Percentiles rank a stretch among this genome's conserved stretches.
Conservation (phyloP, 106 monocot genomes). For the Ottelia alismoides region DNA sequence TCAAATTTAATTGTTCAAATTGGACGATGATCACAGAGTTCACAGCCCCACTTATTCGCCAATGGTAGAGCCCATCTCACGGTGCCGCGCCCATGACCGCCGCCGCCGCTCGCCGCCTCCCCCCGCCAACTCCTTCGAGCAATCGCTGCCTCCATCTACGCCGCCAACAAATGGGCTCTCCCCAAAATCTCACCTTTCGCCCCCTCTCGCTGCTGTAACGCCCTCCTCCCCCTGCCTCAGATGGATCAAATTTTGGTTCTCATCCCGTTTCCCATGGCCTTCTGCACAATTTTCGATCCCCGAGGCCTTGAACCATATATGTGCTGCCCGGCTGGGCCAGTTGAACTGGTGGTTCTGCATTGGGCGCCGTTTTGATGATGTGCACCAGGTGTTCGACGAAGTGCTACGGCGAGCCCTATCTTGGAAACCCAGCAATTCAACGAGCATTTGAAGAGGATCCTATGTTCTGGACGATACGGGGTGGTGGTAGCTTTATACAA, state of each 20-base stretch:
- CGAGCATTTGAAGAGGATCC: not conserved
- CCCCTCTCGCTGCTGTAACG: too few species aligned
- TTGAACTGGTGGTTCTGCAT: not conserved
- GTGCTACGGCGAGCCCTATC: not conserved
- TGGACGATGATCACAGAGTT: too few species aligned
- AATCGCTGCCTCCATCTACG: too few species aligned
- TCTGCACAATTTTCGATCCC: not conserved
- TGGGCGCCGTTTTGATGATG: not conserved
- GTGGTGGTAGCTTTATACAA: slow-evolving; percentile 4
- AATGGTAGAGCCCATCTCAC: too few species aligned
- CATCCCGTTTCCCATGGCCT: not conserved
- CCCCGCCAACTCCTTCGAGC: too few species aligned
- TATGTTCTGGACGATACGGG: not conserved
- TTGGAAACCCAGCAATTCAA: not conserved
- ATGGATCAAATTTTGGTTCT: not conserved
- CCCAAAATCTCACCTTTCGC: too few species aligned
- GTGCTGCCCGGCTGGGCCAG: not conserved
- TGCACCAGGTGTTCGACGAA: not conserved
- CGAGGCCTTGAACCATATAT: not conserved
- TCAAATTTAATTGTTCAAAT: too few species aligned
- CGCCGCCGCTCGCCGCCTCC: too few species aligned
- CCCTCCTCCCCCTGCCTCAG: not conserved
- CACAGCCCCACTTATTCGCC: too few species aligned
- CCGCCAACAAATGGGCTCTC: too few species aligned
- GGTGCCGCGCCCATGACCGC: too few species aligned